Base-by-base conservation (phyloP, 805 yeast species). In the Lipomyces chichibuensis region DNA sequence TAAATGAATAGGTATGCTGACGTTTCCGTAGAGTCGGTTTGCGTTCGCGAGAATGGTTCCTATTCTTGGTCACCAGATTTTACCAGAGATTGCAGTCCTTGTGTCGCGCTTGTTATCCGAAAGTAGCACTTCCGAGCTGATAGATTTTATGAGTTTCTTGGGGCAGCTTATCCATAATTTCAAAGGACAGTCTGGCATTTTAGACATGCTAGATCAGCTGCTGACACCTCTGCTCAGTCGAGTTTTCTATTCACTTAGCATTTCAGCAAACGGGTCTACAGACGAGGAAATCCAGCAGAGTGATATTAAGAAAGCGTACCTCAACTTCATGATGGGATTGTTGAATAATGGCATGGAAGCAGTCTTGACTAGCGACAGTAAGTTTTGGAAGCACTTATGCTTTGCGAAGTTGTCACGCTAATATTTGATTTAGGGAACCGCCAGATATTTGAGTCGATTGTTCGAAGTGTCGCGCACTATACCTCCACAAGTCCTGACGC, bases 11-110 rank as follows among this genome's bases (percentile, higher is more conserved):
- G n/a, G 13, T 17, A 5, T 49, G 11, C 25, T 51, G 23, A 25
- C 29, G 9, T 33, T n/a, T 11, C 7, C 32, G 2, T 23, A 37
- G 60, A 67, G 71, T 3, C 84, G 97, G 73, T 92, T 90, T 76
- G 86, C 97, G 37, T 88, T 93, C 78, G 91, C 97, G 11, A 84
- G 98, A 69, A 83, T 95, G 72, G 89, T 92, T 63, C 91, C 96
- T 27, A 81, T 94, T 54, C 80, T 95, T 73, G 86, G 86, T 63
- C 77, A 78, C 25, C 77, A 78, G 7, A 81, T 86, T 69, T 79
- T 85, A 39, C 80, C 80, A 64, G 86, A 81, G 75, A 82, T 91
- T 77, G 88, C 88, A 70, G 88, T 91, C 75, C 84, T 92, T 68
- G 86, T 95, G 66, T 85, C 91, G 1, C 82, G 88, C 27, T 80